Percentiles rank a stretch among this genome's conserved stretches.
These are phyloP conservation scores for Aspergillus fischeri DNA, from an alignment of 2,329 filamentous ascomycete species.

Conservation along the genomic window DNA sequence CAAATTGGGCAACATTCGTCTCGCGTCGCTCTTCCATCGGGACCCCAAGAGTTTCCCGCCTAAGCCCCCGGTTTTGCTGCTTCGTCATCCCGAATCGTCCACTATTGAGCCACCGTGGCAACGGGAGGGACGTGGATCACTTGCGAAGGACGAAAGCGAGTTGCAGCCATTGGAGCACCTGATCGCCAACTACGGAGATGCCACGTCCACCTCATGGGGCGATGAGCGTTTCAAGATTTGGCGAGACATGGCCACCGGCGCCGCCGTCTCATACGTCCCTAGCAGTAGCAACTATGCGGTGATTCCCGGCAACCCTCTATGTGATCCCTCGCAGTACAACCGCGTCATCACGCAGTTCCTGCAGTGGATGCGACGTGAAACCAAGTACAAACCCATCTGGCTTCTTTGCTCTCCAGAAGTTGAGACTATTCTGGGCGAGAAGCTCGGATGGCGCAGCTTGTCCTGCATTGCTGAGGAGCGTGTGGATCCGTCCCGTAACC, in stretches of 20 bases:
- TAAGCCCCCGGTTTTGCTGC: constrained; percentile 55
- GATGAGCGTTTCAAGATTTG: constrained; percentile 85
- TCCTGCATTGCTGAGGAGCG: constrained; percentile 88
- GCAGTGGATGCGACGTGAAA: constrained; percentile 67
- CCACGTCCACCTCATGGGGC: constrained; percentile 89
- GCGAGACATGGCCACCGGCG: constrained; percentile 74
- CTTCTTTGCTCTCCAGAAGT: constrained; percentile 75
- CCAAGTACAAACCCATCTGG: constrained; percentile 76
- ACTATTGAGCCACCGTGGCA: constrained; percentile 68
- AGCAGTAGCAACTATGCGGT: constrained; percentile 70
- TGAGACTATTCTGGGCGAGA: constrained; percentile 74
- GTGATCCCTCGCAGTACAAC: constrained; percentile 70
- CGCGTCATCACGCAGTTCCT: constrained; percentile 72
- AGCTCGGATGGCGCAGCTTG: constrained; percentile 81
- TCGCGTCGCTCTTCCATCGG: constrained; percentile 80
- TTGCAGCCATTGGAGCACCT: constrained; percentile 77
- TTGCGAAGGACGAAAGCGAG: constrained; percentile 46
- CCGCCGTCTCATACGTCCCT: constrained; percentile 77
- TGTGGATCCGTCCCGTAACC: constrained; percentile 67
- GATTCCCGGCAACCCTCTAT: constrained; percentile 82
- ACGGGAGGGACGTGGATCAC: constrained; percentile 32
- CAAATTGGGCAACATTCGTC: constrained; percentile 81
- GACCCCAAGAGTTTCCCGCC: constrained; percentile 83
- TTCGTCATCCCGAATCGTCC: constrained; percentile 85
- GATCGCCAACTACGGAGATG: constrained; percentile 92